A percentile compares a stretch with the other conserved stretches of the same genome.
phyloP scores from a whole-genome alignment of 2,329 filamentous ascomycete genomes.

The Colletotrichum phormii region DNA sequence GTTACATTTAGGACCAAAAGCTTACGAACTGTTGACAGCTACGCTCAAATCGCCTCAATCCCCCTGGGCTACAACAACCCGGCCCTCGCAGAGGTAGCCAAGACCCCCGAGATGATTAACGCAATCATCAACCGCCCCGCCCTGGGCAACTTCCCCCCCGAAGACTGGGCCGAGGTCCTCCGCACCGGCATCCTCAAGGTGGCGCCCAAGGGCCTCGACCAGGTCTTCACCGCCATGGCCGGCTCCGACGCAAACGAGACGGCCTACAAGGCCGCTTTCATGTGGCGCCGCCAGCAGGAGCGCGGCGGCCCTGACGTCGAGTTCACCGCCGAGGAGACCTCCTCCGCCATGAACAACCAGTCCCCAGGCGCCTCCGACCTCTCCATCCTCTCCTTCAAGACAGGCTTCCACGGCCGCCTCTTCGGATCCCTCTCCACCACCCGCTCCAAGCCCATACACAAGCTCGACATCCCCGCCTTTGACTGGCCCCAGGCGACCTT shows the following conservation, averaged over 20 bases:
- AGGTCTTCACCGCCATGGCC: slow-evolving; percentile 91
- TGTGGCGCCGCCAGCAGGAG: slow-evolving; percentile 86
- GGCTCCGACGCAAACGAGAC: slow-evolving; percentile 95
- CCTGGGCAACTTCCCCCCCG: slow-evolving; percentile 89
- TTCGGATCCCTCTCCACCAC: slow-evolving; percentile 91
- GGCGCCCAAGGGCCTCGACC: slow-evolving; percentile 84
- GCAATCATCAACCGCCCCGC: slow-evolving; percentile 90
- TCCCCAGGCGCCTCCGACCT: slow-evolving; percentile 79
- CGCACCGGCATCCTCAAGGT: slow-evolving; percentile 84
- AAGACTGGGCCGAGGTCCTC: slow-evolving; percentile 85
- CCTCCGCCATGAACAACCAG: slow-evolving; percentile 83
- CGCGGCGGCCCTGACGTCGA: slow-evolving; percentile 82
- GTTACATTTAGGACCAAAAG: neutral
- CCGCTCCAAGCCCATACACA: slow-evolving; percentile 93
- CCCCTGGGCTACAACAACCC: slow-evolving; percentile 95
- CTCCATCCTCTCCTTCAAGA: slow-evolving; percentile 90
- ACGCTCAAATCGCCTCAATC: slow-evolving; percentile 93
- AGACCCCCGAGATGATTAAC: slow-evolving; percentile 81
- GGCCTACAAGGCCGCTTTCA: slow-evolving; percentile 95
- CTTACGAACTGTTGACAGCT: slow-evolving; percentile 57
- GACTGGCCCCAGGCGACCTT: slow-evolving; percentile 95
- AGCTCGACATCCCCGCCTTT: slow-evolving; percentile 93
- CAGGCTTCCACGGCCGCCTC: slow-evolving; percentile 89
- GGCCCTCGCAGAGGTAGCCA: slow-evolving; percentile 74
- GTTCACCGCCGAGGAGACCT: slow-evolving; percentile 82